Base-by-base conservation (phyloP, 208 protist genomes). In the Crithidia thermophila region DNA sequence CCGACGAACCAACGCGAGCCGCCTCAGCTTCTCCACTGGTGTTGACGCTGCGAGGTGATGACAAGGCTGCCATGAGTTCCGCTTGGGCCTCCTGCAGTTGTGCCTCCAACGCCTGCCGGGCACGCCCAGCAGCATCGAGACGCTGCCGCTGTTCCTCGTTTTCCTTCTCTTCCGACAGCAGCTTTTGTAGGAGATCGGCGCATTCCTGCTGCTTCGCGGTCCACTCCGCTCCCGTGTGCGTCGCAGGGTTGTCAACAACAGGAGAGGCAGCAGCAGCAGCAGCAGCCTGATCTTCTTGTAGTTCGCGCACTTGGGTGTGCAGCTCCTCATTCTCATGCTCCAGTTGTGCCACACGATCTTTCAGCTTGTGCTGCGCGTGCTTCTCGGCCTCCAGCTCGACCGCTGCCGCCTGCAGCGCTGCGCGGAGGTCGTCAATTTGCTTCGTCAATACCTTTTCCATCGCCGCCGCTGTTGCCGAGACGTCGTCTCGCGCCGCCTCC, bases 1-100 rank as follows among this genome's bases (percentile, higher is more conserved):
- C 39, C 39, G 16, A 43, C 39, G n/a, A n/a, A n/a, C n/a, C n/a
- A n/a, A n/a, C n/a, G n/a, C n/a, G n/a, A n/a, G n/a, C 11, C 25
- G 39, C 25, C 4, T 36, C 25, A 14, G 10, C 23, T 27, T 8
- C 39, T 10, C 2, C 45, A 21, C 13, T 33, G 14, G 49, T 16
- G 14, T 36, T 46, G 4, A 7, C 21, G 8, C 27, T 25, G 10
- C n/a, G 40, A 31, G 11, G 3, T 8, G 2, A 30, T 20, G 0
- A 25, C 6, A 58, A 3, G 20, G 16, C 11, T 5, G 39, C 43
- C 43, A 50, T 67, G 23, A 57, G 10, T 21, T 52, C 53, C 9
- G 28, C 31, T 31, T 67, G 60, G 23, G 52, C 64, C 25, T 51
- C 64, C 20, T 59, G 40, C 53, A 67, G 43, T 16, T 63, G 49